Evolutionary conservation across 352 stramenopile species (phyloP).

Genomic region (Globisporangium viniferum): DNA sequence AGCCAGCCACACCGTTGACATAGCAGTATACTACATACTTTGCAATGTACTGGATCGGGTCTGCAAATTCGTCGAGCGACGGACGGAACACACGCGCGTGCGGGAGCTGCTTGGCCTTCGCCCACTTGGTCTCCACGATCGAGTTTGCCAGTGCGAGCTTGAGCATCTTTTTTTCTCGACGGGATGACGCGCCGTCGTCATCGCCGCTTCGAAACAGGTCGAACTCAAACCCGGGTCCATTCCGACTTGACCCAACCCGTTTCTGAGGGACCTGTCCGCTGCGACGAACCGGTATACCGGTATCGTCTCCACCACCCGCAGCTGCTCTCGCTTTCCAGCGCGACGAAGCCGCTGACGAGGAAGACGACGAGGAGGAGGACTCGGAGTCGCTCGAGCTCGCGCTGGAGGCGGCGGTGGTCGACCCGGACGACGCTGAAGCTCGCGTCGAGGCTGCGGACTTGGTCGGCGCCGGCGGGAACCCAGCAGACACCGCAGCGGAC

Average conservation of each 20-base stretch:
- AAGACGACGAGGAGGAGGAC: slow-evolving; percentile 2
- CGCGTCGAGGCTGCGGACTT: background rate
- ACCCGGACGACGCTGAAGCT: slow-evolving; percentile 2
- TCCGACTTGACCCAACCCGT: slow-evolving; percentile 22
- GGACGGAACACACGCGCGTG: slow-evolving; percentile 67
- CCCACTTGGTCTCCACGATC: slow-evolving; percentile 49
- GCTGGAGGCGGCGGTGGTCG: slow-evolving; percentile 11
- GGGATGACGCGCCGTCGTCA: slow-evolving; percentile 8
- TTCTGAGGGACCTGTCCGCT: slow-evolving; percentile 34
- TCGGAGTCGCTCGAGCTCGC: slow-evolving; percentile 3
- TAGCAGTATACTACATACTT: slow-evolving; percentile 30
- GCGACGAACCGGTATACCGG: slow-evolving; percentile 17
- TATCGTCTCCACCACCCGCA: slow-evolving; percentile 1
- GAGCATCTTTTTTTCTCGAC: slow-evolving; percentile 52
- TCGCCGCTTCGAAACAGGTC: slow-evolving; percentile 20
- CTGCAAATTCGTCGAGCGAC: slow-evolving; percentile 82
- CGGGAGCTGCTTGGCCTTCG: slow-evolving; percentile 27
- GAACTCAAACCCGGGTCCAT: slow-evolving; percentile 2
- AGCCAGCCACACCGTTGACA: no score
- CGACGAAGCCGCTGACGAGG: background rate
- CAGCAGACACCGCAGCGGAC: background rate
- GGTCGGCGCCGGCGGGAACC: background rate
- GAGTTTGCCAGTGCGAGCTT: slow-evolving; percentile 58
- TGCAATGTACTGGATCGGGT: slow-evolving; percentile 87
- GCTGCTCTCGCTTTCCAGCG: slow-evolving; percentile 1